Evolutionary conservation across 192 early-diverging fungal species (phyloP).

Genomic region (Phycomyces nitens): DNA sequence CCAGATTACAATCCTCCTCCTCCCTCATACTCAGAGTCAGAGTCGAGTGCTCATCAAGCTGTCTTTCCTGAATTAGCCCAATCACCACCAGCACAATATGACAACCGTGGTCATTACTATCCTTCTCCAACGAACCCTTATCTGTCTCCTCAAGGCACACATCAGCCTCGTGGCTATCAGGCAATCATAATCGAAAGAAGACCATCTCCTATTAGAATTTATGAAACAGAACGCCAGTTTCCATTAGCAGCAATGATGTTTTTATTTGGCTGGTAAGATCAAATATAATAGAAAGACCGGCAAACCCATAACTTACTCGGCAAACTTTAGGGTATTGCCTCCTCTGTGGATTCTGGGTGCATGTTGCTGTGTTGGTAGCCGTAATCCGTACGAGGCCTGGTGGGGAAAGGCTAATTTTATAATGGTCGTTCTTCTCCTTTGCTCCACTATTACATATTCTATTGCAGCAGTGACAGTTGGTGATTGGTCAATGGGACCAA

Average conservation of each 20-base stretch:
- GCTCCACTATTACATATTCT: conserved; percentile 1
- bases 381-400: conserved; percentile 27
- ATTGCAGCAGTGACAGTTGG: not conserved
- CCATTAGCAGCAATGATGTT: conserved; percentile 17
- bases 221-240: not conserved
- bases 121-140: not conserved
- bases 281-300: not conserved
- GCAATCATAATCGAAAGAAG: not conserved
- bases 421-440: conserved; percentile 11
- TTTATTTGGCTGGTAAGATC: conserved; percentile 21
- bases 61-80: not conserved
- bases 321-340: conserved; percentile 11
- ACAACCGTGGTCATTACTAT: not conserved
- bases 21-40: not conserved
- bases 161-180: not conserved
- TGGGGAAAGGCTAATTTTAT: conserved; percentile 21
- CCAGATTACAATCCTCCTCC: not conserved
- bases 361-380: conserved; percentile 17
- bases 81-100: not conserved
- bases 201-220: not conserved
- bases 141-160: not conserved
- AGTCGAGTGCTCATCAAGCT: not conserved
- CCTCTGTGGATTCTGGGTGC: conserved; percentile 22
- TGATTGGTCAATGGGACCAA: not conserved
- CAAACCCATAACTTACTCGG: not conserved